A percentile compares a stretch with the other conserved stretches of the same genome.
Conservation (phyloP, 495 filamentous ascomycete genomes). For the Rostrohypoxylon terebratum region DNA sequence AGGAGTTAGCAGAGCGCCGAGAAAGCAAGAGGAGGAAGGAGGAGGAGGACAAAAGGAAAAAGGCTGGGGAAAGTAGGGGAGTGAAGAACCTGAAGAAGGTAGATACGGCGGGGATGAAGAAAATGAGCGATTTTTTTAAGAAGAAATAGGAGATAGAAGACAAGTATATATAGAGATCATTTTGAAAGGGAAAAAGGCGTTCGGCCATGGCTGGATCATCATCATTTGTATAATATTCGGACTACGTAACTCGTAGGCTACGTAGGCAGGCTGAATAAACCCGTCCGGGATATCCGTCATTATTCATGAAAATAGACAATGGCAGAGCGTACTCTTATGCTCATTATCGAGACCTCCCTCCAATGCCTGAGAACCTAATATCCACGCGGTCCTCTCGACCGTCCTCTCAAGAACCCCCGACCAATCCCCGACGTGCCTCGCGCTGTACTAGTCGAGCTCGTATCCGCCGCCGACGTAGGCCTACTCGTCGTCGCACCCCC, state of each 20-base stretch:
- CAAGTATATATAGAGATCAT: background rate
- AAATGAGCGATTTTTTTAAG: conserved; percentile 93
- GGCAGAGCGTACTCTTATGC: background rate
- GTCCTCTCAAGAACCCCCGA: conserved; percentile 52
- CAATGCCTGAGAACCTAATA: conserved; percentile 26
- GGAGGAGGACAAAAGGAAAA: conserved; percentile 71
- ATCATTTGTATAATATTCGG: conserved; percentile 10
- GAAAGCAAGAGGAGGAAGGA: conserved; percentile 80
- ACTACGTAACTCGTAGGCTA: background rate
- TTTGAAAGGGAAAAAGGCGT: background rate
- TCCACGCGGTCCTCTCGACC: conserved; percentile 46
- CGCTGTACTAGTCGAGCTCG: conserved; percentile 47
- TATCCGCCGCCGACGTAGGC: conserved; percentile 41
- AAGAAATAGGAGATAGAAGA: conserved; percentile 64
- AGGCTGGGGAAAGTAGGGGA: conserved; percentile 75
- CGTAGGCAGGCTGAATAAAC: background rate
- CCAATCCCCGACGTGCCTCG: conserved; percentile 58
- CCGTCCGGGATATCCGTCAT: conserved; percentile 5
- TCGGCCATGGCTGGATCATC: background rate
- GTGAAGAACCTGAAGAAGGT: conserved; percentile 87
- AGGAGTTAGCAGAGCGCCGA: conserved; percentile 78
- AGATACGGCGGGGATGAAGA: conserved; percentile 92
- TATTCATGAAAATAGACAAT: conserved; percentile 20
- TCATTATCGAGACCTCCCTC: conserved; percentile 21
- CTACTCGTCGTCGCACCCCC: conserved; percentile 20